A percentile compares a stretch with the other conserved stretches of the same genome.
Evolutionary conservation across 768 basidiomycete genomes (phyloP).

Genomic region (Calocera cornea): DNA sequence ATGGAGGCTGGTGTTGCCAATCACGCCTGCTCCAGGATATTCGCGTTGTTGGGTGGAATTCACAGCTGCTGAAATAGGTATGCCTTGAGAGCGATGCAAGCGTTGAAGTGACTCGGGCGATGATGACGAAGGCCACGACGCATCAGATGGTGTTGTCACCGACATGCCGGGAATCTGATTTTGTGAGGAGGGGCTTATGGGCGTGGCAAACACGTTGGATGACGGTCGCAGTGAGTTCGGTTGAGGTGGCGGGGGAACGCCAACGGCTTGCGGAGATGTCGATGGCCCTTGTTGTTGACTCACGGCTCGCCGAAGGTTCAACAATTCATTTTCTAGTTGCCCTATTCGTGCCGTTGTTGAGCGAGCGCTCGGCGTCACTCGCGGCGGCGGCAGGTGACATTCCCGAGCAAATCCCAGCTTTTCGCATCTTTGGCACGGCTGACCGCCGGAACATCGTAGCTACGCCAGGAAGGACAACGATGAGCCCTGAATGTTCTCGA

Average conservation of each 20-base stretch:
- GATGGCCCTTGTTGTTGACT: neutral
- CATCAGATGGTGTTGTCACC: neutral
- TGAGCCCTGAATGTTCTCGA: neutral
- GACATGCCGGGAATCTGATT: neutral
- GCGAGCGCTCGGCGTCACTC: neutral
- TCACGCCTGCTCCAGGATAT: neutral
- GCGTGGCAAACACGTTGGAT: neutral
- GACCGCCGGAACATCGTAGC: neutral
- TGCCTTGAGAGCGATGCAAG: neutral
- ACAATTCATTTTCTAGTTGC: neutral
- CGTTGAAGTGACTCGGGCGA: neutral
- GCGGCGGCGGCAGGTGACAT: neutral
- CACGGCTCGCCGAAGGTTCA: neutral
- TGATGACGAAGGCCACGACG: neutral
- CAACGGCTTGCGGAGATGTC: neutral
- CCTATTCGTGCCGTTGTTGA: neutral
- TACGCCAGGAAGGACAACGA: neutral
- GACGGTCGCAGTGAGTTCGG: neutral
- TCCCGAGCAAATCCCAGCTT: neutral
- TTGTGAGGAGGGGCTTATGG: neutral
- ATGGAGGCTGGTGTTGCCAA: neutral
- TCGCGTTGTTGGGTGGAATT: neutral
- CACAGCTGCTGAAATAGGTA: neutral
- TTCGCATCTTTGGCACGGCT: neutral
- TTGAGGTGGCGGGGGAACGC: neutral